A percentile compares a stretch with the other conserved stretches of the same genome.
Conservation (phyloP, 2,329 filamentous ascomycete genomes). For the Exophiala alcalophila region DNA sequence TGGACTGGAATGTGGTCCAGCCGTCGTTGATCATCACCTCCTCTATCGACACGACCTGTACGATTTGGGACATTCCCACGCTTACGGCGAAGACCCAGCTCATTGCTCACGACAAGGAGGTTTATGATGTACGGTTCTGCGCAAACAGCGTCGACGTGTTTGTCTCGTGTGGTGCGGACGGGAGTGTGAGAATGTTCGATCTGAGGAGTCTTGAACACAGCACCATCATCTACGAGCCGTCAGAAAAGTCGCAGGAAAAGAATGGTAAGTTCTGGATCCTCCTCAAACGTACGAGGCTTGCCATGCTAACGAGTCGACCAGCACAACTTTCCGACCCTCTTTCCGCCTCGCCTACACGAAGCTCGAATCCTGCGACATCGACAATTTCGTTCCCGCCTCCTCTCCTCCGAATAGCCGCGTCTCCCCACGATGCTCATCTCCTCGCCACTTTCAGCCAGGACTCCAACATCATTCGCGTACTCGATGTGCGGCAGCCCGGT, state of each 20-base stretch:
- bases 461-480: slow-evolving; percentile 85
- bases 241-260: slow-evolving; percentile 67
- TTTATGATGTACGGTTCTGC: slow-evolving; percentile 93
- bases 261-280: slow-evolving; percentile 66
- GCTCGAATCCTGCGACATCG: slow-evolving; percentile 11
- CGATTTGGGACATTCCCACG: slow-evolving; percentile 98
- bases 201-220: slow-evolving; percentile 93
- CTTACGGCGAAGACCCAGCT: slow-evolving; percentile 96
- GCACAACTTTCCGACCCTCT: slow-evolving; percentile 23
- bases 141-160: slow-evolving; percentile 98
- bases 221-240: slow-evolving; percentile 98
- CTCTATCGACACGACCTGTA: slow-evolving; percentile 98
- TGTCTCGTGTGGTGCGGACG: slow-evolving; percentile 94
- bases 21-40: slow-evolving; percentile 97
- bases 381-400: slow-evolving; percentile 53
- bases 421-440: slow-evolving; percentile 86
- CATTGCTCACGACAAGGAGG: slow-evolving; percentile 98
- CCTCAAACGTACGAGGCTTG: slow-evolving; percentile 39
- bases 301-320: slow-evolving; percentile 9
- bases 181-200: slow-evolving; percentile 98
- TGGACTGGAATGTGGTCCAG: slow-evolving; percentile 97
- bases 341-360: slow-evolving; percentile 27
- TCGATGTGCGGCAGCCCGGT: slow-evolving; percentile 93
- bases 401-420: slow-evolving; percentile 66
- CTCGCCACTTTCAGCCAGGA: slow-evolving; percentile 97